These are phyloP conservation scores for Vinca major DNA, from an alignment of 305 asterid species.

Conservation along the genomic window DNA sequence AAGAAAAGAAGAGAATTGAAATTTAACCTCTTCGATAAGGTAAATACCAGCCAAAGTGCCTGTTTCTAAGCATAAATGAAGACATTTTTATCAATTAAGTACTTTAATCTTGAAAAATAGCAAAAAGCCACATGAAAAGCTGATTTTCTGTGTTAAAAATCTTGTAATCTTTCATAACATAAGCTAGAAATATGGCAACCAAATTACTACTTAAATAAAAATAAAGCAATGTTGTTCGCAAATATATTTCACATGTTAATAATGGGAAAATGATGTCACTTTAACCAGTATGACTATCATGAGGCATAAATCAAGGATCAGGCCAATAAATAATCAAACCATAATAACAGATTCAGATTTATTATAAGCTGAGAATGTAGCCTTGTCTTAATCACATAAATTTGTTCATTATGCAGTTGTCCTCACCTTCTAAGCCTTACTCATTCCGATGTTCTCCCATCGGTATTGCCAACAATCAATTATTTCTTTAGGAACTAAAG, in stretches of 20 bases:
- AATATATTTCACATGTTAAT: neutral
- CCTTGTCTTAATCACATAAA: neutral
- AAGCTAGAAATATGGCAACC: neutral
- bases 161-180: neutral
- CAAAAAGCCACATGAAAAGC: neutral
- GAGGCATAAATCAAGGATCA: neutral
- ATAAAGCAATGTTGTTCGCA: neutral
- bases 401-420: neutral
- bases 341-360: too few relatives aligned
- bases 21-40: slow-evolving; percentile 27
- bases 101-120: neutral
- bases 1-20: slow-evolving; percentile 20
- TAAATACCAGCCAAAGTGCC: neutral
- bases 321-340: neutral
- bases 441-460: neutral
- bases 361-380: neutral
- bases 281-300: too few relatives aligned
- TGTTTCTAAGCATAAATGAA: slow-evolving; percentile 5
- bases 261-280: too few relatives aligned
- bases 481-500: neutral
- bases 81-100: neutral
- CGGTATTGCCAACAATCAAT: neutral
- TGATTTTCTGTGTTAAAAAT: neutral
- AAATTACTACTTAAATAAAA: neutral
- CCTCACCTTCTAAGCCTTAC: neutral